Evolutionary conservation across 192 early-diverging fungal genomes (phyloP), one percentile per base, ranked within the genome.

Genomic region (Coemansia sp.): DNA sequence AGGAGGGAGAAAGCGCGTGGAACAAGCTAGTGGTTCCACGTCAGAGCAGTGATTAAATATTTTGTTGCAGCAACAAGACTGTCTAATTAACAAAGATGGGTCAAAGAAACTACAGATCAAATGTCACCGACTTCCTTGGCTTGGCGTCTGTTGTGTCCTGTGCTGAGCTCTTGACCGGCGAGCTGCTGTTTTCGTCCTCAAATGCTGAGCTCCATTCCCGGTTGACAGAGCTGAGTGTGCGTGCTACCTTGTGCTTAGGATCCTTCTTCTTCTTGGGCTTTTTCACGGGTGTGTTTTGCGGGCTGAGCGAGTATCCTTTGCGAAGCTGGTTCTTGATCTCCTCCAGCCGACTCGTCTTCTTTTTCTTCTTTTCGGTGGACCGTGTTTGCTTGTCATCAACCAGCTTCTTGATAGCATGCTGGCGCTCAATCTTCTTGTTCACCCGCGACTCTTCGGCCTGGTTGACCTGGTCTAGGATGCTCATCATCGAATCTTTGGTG

Each of bases 201-300:
- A 52, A 41, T 8, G 66, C 63, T 32, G 47, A 43, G 35, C 60
- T 62, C 75, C 75, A 78, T 7, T 78, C 75, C 19, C 69, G 65
- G 58, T 78, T 78, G 38, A 78, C 56, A 11, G 75, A 22, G 50
- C 69, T 78, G 38, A 78, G 61, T 9, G 75, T 78, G 53, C 75
- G 75, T 10, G 24, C 17, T 51, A 67, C 45, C 12, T 27, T 55
- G 15, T 14, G 41, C 59, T 60, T 45, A 15, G 10, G 22, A 29
- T 23, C 41, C 49, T 67, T 63, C 38, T 27, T 24, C 58, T 72
- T 77, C 49, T 67, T 66, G 25, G 43, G 22, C 24, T 64, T 59
- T 51, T 71, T 66, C 3, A 23, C 9, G 4, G 41, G 51, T 49
- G 38, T 51, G 21, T 11, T 49, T 12, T n/a, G 57, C 14, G n/a